These are phyloP conservation scores for cucumber (Cucumis sativus) DNA, from an alignment of 306 rosid species.

Conservation along the genomic window DNA sequence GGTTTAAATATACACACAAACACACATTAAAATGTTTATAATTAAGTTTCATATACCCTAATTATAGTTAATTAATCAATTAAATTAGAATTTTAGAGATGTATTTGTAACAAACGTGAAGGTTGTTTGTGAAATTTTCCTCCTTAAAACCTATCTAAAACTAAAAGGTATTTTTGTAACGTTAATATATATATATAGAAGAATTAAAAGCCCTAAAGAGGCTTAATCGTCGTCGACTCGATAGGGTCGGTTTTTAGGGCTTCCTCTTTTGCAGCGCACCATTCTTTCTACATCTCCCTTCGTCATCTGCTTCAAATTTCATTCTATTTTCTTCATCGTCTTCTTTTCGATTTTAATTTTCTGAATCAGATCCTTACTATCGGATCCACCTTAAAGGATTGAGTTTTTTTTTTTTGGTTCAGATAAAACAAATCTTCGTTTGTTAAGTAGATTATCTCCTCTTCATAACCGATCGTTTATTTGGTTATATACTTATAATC, in stretches of 20 bases:
- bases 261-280: background rate
- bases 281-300: background rate
- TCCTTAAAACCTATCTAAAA: too few species aligned
- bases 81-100: too few species aligned
- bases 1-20: too few species aligned
- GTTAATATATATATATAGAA: background rate
- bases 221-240: too few species aligned
- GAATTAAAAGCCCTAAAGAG: background rate
- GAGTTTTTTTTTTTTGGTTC: background rate
- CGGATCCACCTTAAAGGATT: background rate
- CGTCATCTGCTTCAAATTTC: background rate
- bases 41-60: too few species aligned
- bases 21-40: too few species aligned
- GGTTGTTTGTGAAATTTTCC: too few species aligned
- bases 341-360: background rate
- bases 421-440: conserved; percentile 1
- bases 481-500: background rate
- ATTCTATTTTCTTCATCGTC: background rate
- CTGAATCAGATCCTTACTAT: background rate
- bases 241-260: background rate
- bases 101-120: too few species aligned
- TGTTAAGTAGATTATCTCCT: background rate
- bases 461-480: background rate
- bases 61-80: too few species aligned
- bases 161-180: too few species aligned